Conservation (phyloP, 192 early-diverging fungal genomes). For the Diversispora eburnea region DNA sequence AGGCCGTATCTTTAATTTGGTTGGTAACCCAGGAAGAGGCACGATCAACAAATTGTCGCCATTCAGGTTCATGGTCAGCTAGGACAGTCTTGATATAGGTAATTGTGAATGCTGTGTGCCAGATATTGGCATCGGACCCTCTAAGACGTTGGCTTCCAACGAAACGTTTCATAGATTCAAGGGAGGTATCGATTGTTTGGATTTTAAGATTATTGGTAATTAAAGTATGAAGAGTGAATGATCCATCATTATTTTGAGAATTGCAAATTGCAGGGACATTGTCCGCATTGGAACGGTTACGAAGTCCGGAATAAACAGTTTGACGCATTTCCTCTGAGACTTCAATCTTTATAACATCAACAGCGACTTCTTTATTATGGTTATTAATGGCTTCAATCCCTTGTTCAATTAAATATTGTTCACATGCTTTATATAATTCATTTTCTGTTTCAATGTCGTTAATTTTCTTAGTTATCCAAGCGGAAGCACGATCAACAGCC, state of each 20-base stretch:
- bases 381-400: background rate
- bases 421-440: background rate
- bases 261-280: background rate
- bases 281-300: background rate
- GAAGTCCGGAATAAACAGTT: background rate
- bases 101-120: conserved; percentile 6
- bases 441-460: background rate
- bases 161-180: background rate
- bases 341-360: background rate
- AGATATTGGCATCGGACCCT: background rate
- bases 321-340: background rate
- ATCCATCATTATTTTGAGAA: background rate
- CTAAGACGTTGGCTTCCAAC: background rate
- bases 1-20: background rate
- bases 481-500: background rate
- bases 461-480: background rate
- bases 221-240: background rate
- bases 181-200: background rate
- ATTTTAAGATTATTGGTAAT: conserved; percentile 11
- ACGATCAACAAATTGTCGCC: background rate
- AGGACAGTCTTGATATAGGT: conserved; percentile 2
- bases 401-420: background rate
- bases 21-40: background rate
- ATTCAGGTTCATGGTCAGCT: background rate
- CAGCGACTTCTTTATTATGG: background rate